Base-by-base conservation (phyloP, 345 rosid genomes). In the Linum trigynum region DNA sequence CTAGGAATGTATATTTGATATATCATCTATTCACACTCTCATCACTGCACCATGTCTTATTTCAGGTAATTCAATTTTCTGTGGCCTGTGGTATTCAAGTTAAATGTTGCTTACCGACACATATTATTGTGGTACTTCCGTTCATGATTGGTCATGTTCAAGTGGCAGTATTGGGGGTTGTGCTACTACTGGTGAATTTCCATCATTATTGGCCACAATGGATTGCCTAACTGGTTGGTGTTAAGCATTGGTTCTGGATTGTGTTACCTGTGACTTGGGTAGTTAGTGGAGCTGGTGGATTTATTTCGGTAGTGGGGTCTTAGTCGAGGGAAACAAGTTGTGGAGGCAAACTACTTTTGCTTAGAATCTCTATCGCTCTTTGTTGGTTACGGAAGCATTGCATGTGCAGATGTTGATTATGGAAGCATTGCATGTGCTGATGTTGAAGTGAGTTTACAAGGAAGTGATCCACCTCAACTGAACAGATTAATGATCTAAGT, bases 61-160 rank as follows among this genome's bases (percentile, higher is more conserved):
- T 72, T 66, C 75, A 85, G 91, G 88, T 85, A 85, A 81, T 71
- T 55, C 61, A 77, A 74, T 70, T 68, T 63, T 57, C 66, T 50
- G 61, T 78, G 72, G 70, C 69, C 65, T 65, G 45, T 40, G 74
- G 72, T 61, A 74, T 77, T 66, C 71, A 61, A 57, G 62, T 63
- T 80, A 75, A 48, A 59, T 77, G 39, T 69, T 75, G 55, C 85
- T 60, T 76, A 38, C 7, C 67, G 64, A 65, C 66, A 17, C 57
- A 40, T 80, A 45, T 39, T 59, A 37, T 73, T 69, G 56, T 74
- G 74, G 74, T 63, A 48, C 65, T 67, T 39, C 36, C 9, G 50
- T 61, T 12, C 40, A 36, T 66, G 71, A 67, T 56, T 64, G 62
- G 61, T 58, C 55, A 57, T 55, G 71, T 65, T 66, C 70, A 70